phyloP scores from a whole-genome alignment of 495 filamentous ascomycete genomes.

The Lepidopterella palustris region DNA sequence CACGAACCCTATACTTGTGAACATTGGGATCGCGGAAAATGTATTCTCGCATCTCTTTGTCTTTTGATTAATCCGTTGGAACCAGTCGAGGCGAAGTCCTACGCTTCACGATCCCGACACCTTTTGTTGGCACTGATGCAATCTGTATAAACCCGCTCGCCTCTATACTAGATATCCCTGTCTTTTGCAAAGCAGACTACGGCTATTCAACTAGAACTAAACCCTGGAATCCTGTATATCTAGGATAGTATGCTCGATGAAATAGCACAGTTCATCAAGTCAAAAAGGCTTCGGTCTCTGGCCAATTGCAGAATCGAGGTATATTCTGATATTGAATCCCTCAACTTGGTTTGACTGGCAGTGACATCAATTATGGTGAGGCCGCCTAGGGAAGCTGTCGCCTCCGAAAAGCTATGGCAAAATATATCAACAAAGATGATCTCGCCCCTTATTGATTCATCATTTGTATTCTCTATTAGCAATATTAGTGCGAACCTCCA shows the following conservation, averaged over 20 bases:
- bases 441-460: neutral
- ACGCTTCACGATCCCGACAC: too few relatives aligned
- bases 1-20: conserved; percentile 4
- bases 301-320: too few relatives aligned
- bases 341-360: neutral
- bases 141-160: too few relatives aligned
- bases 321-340: too few relatives aligned
- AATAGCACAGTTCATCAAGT: conserved; percentile 9
- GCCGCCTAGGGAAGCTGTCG: conserved; percentile 26
- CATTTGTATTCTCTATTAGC: neutral
- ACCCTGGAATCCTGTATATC: neutral
- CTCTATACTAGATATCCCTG: too few relatives aligned
- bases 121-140: too few relatives aligned
- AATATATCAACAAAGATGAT: conserved; percentile 22
- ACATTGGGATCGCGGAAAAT: conserved; percentile 14
- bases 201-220: too few relatives aligned
- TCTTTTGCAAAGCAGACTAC: too few relatives aligned
- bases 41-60: neutral
- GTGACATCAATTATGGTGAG: conserved; percentile 28
- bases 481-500: neutral
- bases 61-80: too few relatives aligned
- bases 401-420: conserved; percentile 26
- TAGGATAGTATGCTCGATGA: conserved; percentile 5
- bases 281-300: too few relatives aligned
- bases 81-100: too few relatives aligned